These are phyloP conservation scores for Phaffia tasmanica DNA, from an alignment of 768 basidiomycete genomes.

Conservation along the genomic window DNA sequence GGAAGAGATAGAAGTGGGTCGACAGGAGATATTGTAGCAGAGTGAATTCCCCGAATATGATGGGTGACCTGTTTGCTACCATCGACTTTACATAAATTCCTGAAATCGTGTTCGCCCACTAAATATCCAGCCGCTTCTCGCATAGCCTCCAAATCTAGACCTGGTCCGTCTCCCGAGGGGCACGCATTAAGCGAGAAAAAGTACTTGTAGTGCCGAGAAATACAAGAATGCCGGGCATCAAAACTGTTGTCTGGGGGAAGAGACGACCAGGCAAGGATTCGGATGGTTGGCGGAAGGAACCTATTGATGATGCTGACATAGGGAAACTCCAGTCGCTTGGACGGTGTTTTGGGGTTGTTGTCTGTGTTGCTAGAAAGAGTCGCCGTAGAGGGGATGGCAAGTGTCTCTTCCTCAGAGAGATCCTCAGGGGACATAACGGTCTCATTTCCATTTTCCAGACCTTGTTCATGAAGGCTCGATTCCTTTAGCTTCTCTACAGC, in stretches of 20 bases:
- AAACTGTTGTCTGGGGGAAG: constrained; percentile 47
- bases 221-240: constrained; percentile 80
- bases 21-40: constrained; percentile 53
- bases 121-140: constrained; percentile 57
- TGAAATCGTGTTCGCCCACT: constrained; percentile 84
- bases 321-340: constrained; percentile 47
- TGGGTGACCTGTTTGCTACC: constrained; percentile 77
- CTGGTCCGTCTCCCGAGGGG: constrained; percentile 29
- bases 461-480: too few relatives aligned
- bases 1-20: constrained; percentile 11
- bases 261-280: constrained; percentile 88
- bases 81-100: constrained; percentile 90
- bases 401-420: too few relatives aligned
- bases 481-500: background rate
- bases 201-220: constrained; percentile 89
- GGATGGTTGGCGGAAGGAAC: constrained; percentile 76
- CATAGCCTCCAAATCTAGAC: constrained; percentile 66
- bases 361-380: constrained; percentile 27
- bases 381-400: too few relatives aligned
- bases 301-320: constrained; percentile 75
- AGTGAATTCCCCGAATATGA: constrained; percentile 58
- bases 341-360: constrained; percentile 32
- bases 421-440: too few relatives aligned
- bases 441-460: too few relatives aligned
- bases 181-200: constrained; percentile 56